Conservation (phyloP, 2,329 filamentous ascomycete genomes). For the Tolypocladium tundrense region DNA sequence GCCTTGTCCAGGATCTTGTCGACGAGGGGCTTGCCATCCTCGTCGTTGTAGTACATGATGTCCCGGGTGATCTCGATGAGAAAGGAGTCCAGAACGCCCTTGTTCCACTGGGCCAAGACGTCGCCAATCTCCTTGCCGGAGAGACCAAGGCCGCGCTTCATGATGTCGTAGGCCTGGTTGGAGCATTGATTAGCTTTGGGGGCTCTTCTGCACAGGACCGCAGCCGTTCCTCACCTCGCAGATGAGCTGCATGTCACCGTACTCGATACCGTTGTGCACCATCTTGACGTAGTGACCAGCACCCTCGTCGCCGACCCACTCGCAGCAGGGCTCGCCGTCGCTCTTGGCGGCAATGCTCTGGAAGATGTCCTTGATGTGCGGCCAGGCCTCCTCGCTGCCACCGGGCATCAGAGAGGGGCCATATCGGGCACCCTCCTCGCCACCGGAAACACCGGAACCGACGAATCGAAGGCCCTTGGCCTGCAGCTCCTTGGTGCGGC, state of each 20-base stretch:
- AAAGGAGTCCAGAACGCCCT: constrained; percentile 96
- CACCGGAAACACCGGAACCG: constrained; percentile 94
- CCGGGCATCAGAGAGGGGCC: constrained; percentile 98
- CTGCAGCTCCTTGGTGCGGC: constrained; percentile 80
- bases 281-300: constrained; percentile 99
- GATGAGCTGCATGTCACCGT: constrained; percentile 99
- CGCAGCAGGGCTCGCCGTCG: constrained; percentile 93
- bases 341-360: constrained; percentile 97
- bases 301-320: constrained; percentile 99
- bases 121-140: constrained; percentile 91
- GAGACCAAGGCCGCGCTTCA: constrained; percentile 94
- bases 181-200: not conserved
- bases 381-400: constrained; percentile 97
- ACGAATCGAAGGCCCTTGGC: constrained; percentile 90
- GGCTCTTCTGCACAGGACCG: not conserved
- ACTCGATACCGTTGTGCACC: constrained; percentile 99
- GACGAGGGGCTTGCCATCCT: constrained; percentile 79
- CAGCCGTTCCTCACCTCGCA: constrained; percentile 64
- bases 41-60: constrained; percentile 97
- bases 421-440: constrained; percentile 97
- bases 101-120: constrained; percentile 94
- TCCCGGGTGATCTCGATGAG: constrained; percentile 98
- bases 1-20: constrained; percentile 99
- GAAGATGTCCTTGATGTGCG: constrained; percentile 97
- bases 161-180: constrained; percentile 88